Evolutionary conservation across 208 protist species (phyloP).

Genomic region (Sergeia podlipaevii): DNA sequence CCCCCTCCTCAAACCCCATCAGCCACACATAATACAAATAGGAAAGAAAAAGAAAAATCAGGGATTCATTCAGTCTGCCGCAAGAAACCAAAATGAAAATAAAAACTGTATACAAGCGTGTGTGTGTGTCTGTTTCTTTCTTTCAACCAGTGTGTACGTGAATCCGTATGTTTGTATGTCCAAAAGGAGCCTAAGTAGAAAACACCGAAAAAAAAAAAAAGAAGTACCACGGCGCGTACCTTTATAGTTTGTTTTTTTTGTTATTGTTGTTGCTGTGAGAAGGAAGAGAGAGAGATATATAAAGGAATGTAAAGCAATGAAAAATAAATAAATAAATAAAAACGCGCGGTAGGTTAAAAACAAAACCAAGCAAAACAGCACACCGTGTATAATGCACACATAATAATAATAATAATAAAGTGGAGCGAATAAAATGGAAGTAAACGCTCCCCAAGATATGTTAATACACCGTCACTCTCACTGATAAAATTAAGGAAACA

Average conservation of each 20-base stretch:
- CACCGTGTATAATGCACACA: neutral
- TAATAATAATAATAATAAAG: conserved; percentile 5
- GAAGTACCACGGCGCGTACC: neutral
- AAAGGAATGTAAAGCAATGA: conserved; percentile 2
- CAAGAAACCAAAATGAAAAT: conserved; percentile 2
- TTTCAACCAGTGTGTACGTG: too few relatives aligned
- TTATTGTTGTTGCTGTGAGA: conserved; percentile 7
- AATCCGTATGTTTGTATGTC: conserved; percentile 3
- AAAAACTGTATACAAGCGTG: neutral
- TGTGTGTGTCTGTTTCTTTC: neutral
- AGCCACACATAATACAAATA: neutral
- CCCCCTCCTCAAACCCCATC: too few relatives aligned
- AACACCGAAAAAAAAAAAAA: conserved; percentile 2
- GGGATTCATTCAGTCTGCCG: neutral
- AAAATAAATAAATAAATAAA: conserved; percentile 10
- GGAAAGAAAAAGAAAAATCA: neutral
- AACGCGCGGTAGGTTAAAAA: neutral
- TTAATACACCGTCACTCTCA: too few relatives aligned
- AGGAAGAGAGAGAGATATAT: conserved; percentile 7
- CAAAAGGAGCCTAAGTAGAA: neutral
- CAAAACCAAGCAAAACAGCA: neutral
- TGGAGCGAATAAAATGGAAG: neutral
- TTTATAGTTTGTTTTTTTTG: conserved; percentile 4
- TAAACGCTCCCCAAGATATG: neutral
- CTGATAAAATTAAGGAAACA: conserved; percentile 3